These are phyloP conservation scores for Dichotomopilus funicola DNA, from an alignment of 2,329 filamentous ascomycete genomes.

Conservation along the genomic window DNA sequence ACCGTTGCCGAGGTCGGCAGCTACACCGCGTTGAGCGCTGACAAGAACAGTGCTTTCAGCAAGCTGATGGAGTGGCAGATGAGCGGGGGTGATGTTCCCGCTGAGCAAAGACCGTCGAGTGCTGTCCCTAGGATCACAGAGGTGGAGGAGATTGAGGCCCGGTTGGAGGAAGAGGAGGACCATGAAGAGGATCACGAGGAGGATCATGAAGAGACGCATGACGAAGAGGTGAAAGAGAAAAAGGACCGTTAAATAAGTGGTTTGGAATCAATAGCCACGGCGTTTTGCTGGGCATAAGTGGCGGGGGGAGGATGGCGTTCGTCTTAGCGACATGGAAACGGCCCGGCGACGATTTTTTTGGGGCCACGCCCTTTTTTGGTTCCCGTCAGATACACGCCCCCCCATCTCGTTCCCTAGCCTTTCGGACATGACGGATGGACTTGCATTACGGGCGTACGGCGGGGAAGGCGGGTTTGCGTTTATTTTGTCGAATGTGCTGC, in stretches of 20 bases:
- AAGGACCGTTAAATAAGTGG: background rate
- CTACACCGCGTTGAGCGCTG: slow-evolving; percentile 67
- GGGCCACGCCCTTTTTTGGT: no score
- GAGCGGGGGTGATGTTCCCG: slow-evolving; percentile 65
- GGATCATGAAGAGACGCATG: slow-evolving; percentile 10
- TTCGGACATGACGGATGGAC: background rate
- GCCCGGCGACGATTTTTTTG: no score
- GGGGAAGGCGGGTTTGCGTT: background rate
- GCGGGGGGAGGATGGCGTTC: no score
- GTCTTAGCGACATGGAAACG: no score
- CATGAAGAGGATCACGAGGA: slow-evolving; percentile 26
- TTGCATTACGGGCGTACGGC: slow-evolving; percentile 3
- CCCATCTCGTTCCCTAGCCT: no score
- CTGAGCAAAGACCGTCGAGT: slow-evolving; percentile 31
- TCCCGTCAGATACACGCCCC: no score
- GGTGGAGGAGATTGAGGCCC: slow-evolving; percentile 46
- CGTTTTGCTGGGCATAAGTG: background rate
- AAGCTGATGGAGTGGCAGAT: slow-evolving; percentile 99
- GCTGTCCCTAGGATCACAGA: slow-evolving; percentile 41
- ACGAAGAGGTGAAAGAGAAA: background rate
- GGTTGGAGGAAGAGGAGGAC: slow-evolving; percentile 37
- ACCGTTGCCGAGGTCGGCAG: slow-evolving; percentile 85
- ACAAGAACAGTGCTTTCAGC: slow-evolving; percentile 76
- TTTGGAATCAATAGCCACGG: background rate
- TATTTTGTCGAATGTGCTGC: slow-evolving; percentile 2